Base-by-base conservation (phyloP, 2,329 filamentous ascomycete species). In the Aspergillus novofumigatus region DNA sequence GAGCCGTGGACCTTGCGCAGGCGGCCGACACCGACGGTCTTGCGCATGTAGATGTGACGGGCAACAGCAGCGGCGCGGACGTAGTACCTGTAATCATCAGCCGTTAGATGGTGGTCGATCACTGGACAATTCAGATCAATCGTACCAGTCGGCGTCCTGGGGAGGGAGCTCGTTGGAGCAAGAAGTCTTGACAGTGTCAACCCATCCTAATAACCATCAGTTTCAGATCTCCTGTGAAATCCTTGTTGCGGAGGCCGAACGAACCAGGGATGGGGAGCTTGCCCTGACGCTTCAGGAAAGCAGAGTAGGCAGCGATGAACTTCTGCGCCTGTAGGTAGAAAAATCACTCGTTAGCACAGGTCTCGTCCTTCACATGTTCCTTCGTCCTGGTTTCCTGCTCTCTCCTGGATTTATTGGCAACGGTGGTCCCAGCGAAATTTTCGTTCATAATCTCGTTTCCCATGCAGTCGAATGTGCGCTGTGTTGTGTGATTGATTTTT, bases 111-210 rank as follows among this genome's bases (percentile, higher is more conserved):
- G 32, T 23, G 49, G 10, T 50, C 26, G 44, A 47, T 25, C 11
- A 14, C 25, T 1, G 25, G 5, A 7, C 25, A 26, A 26, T 26
- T 26, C 5, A 26, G 6, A 48, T 28, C 29, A 32, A 56, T 87
- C 90, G 84, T 87, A 95, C 94, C 94, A 99, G 86, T 99, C 94
- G 77, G 92, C 91, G 80, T 92, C 89, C 87, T 97, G 92, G 75
- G 93, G 94, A 75, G 93, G 93, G 72, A 99, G 90, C 85, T 99
- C 94, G 83, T 96, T 96, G 78, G 90, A 89, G 77, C 88, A 86
- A 74, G 91, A 93, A 71, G 93, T 97, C 90, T 99, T 99, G 83
- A 97, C 94, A 75, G 93, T 97, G 79, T 99, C 94, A 80, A 97
- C 93, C 93, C 93, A 97, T 84, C 91, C 92, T 95, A 53, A 21